Base-by-base conservation (phyloP, 192 early-diverging fungal genomes). In the Thoreauomyces humboldtii region DNA sequence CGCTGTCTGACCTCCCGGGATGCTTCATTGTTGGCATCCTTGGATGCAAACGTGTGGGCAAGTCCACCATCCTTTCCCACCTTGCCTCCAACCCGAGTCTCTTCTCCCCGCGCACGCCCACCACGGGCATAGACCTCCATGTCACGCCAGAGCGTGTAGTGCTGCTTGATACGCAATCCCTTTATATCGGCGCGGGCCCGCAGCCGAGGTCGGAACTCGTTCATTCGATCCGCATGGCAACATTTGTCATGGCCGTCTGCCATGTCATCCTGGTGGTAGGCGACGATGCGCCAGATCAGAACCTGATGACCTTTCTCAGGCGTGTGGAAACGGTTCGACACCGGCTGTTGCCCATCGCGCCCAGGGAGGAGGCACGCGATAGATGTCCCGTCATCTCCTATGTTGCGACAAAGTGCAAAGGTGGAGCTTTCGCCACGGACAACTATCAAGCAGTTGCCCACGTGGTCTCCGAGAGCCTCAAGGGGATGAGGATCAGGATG, bases 11-110 rank as follows among this genome's bases (percentile, higher is more conserved):
- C 24, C 64, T 78, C n/a, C 82, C 87, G 27, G 88, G 86, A 22
- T 80, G 82, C 57, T 89, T 86, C 61, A 78, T 86, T 5, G 73
- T 89, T 19, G 87, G 88, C 1, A 75, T 87, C 19, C 17, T 89
- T 34, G 88, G 88, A 25, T 53, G 76, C n/a, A 83, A 82, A 69
- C 82, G 85, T 5, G 79, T 81, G 15, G 88, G 88, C 0, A 89
- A 89, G 52, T 83, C 83, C 0, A 73, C 84, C 0, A 45, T 89
- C 1, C 46, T 88, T 14, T 87, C 87, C 2, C 64, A 76, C 15
- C 77, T 89, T 48, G 70, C 78, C 21, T 63, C 72, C 34, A 36
- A 62, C 17, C 60, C 77, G 6, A 44, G 53, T 6, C 55, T 27
- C 22, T 64, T 67, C 15, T 70, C 54, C 56, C 61, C 61, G 27